Evolutionary conservation across 129 eudicot species (phyloP).

Genomic region (Gnaphalium uliginosum): DNA sequence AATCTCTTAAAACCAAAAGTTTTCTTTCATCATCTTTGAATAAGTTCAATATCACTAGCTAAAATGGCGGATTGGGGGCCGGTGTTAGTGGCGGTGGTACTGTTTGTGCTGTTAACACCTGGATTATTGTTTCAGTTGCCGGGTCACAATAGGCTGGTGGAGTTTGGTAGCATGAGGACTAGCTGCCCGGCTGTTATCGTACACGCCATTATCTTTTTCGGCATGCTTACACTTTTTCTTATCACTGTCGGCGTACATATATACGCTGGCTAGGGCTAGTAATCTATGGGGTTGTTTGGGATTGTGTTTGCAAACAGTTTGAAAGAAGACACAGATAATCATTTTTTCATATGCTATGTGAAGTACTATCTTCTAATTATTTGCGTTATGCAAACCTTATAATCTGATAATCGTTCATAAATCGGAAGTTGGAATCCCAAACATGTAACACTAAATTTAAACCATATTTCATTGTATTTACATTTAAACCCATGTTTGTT

Average conservation of each 20-base stretch:
- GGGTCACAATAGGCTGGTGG: constrained; percentile 50
- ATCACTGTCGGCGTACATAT: constrained; percentile 57
- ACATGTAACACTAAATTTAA: neutral
- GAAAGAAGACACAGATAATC: too few relatives aligned
- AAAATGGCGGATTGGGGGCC: constrained; percentile 57
- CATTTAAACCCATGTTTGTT: neutral
- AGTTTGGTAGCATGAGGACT: constrained; percentile 67
- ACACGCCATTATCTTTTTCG: constrained; percentile 59
- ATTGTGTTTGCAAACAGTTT: neutral
- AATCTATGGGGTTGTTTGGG: neutral
- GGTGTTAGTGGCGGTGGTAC: constrained; percentile 41
- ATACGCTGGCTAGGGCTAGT: constrained; percentile 47
- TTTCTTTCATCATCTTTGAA: neutral
- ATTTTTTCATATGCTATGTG: neutral
- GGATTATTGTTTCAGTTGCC: constrained; percentile 63
- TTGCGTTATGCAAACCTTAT: neutral
- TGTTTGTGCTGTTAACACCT: constrained; percentile 50
- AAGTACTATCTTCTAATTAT: neutral
- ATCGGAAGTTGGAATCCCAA: too few relatives aligned
- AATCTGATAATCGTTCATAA: too few relatives aligned
- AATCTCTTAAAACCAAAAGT: neutral
- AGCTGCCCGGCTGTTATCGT: constrained; percentile 49
- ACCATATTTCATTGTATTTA: neutral
- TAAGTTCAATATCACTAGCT: neutral
- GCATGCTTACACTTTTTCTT: constrained; percentile 50